Percentiles rank a stretch among this genome's conserved stretches.
Evolutionary conservation across 768 basidiomycete species (phyloP).

Genomic region (Phaeotremella fagi): DNA sequence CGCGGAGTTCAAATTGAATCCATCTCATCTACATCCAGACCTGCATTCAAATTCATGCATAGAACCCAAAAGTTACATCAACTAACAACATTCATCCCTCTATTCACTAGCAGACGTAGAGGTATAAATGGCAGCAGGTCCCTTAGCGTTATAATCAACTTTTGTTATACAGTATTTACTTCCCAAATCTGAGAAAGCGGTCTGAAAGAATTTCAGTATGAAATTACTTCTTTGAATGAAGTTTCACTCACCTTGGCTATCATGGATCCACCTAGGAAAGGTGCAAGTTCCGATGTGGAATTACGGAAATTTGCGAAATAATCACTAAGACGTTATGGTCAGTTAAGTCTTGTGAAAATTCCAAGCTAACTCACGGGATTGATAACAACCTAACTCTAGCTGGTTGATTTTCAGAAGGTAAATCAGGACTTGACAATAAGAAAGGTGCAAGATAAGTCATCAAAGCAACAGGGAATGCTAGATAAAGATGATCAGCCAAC

Average conservation of each 20-base stretch:
- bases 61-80: too few relatives aligned
- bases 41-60: too few relatives aligned
- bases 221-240: too few relatives aligned
- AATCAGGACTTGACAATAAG: conserved; percentile 36
- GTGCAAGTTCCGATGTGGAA: conserved; percentile 34
- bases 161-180: conserved; percentile 39
- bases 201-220: too few relatives aligned
- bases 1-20: too few relatives aligned
- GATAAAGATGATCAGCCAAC: neutral
- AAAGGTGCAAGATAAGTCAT: conserved; percentile 42
- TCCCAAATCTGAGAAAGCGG: conserved; percentile 33
- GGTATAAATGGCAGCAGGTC: conserved; percentile 40
- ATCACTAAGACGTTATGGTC: conserved; percentile 15
- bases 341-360: neutral
- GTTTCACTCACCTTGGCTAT: conserved; percentile 34
- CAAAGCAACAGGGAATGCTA: conserved; percentile 41
- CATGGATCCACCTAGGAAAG: conserved; percentile 45
- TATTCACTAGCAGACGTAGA: too few relatives aligned
- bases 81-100: too few relatives aligned
- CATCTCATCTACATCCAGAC: too few relatives aligned
- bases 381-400: conserved; percentile 31
- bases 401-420: conserved; percentile 39
- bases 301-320: conserved; percentile 45
- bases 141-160: conserved; percentile 43
- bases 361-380: conserved; percentile 29